Evolutionary conservation across 805 yeast species (phyloP).

Genomic region (Starmerella davenportii): DNA sequence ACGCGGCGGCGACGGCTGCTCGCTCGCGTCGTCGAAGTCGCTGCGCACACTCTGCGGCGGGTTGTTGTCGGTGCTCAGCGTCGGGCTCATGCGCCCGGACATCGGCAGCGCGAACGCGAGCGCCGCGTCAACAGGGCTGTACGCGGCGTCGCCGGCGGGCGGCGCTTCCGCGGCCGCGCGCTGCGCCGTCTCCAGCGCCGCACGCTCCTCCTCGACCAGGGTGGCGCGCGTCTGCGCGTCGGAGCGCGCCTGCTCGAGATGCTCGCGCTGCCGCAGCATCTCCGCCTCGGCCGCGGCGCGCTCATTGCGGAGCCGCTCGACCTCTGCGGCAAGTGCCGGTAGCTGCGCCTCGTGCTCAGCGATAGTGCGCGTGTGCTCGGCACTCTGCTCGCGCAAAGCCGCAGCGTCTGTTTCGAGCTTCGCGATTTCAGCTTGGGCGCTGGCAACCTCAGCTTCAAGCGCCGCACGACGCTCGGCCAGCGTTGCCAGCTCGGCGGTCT

Average conservation of each 20-base stretch:
- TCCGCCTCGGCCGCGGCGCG: constrained; percentile 12
- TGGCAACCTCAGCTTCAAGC: constrained; percentile 4
- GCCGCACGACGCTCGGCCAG: constrained; percentile 5
- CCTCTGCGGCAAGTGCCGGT: constrained; percentile 2
- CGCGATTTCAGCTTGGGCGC: constrained; percentile 6
- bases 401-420: neutral
- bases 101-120: constrained; percentile 28
- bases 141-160: constrained; percentile 10
- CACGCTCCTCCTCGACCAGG: constrained; percentile 3
- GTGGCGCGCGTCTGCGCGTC: constrained; percentile 3
- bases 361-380: constrained; percentile 1
- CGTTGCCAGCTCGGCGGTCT: constrained; percentile 3
- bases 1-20: constrained; percentile 10
- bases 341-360: constrained; percentile 4
- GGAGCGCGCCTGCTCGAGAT: constrained; percentile 6
- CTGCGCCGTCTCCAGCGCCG: constrained; percentile 1
- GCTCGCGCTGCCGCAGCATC: constrained; percentile 8
- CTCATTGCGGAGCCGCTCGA: constrained; percentile 6
- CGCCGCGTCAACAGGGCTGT: neutral
- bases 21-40: constrained; percentile 30
- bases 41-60: constrained; percentile 83
- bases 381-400: constrained; percentile 1
- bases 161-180: constrained; percentile 1
- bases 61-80: constrained; percentile 82
- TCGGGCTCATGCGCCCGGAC: constrained; percentile 56